Base-by-base conservation (phyloP, 179 eudicot species). In the Beta corolliflora region DNA sequence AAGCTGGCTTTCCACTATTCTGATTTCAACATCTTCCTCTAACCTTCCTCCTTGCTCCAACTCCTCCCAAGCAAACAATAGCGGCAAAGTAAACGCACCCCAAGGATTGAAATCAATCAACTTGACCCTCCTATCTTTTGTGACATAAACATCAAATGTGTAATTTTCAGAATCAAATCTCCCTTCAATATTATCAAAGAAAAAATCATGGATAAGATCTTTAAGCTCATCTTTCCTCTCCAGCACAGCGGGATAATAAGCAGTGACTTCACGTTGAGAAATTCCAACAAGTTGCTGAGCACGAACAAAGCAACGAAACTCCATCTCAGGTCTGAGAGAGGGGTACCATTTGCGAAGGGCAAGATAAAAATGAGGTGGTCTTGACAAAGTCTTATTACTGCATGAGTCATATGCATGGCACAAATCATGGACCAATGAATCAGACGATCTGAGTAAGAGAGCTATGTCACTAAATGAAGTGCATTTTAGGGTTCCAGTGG, bases 311-410 rank as follows among this genome's bases (percentile, higher is more conserved):
- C 98, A 94, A 66, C 98, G 93, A 56, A 95, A 95, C 78, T 95
- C 99, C 97, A 91, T 92, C 86, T 92, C 97, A 0, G 97, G 97
- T 25, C 90, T 88, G 44, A 95, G 82, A 50, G 90, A 87, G 2
- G 93, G 92, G 71, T 86, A 91, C 99, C 99, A 95, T 78, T 94
- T 95, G 5, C 97, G 90, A 75, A 95, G 94, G 68, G 97, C 98
- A 56, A 94, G 90, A 79, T 86, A 90, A 85, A 95, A 90, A 29
- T 71, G 82, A 3, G 83, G 78, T 23, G 99, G 99, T 71, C 97
- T 89, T 2, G 91, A 87, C 46, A 87, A 54, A 56, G 90, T 81
- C 82, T 88, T 91, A 71, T 94, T 92, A 25, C 21, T 66, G 77
- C 99, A 95, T 0, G 94, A 91, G 84, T 95, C 97, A 73, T 94